These are phyloP conservation scores for Tolypocladium album DNA, from an alignment of 2,329 filamentous ascomycete genomes.

Conservation along the genomic window DNA sequence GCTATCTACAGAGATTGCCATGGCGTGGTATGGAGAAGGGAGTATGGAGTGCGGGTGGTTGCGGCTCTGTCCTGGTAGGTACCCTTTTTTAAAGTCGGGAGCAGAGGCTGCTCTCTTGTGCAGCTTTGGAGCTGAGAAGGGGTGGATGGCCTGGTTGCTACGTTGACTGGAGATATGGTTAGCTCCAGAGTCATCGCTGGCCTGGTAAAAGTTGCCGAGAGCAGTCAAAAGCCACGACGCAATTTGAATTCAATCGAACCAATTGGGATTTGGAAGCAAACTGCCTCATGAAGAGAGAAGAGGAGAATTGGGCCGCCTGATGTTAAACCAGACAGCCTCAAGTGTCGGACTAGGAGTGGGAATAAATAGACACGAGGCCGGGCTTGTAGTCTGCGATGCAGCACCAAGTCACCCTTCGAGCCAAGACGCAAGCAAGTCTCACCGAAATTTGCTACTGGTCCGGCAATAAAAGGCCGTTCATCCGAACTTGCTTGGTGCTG, in stretches of 20 bases:
- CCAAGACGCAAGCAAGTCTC: not conserved
- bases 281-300: not conserved
- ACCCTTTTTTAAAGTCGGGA: slow-evolving; percentile 27
- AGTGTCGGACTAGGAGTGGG: not conserved
- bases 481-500: not conserved
- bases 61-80: not conserved
- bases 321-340: not conserved
- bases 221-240: not conserved
- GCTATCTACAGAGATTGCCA: slow-evolving; percentile 2
- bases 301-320: slow-evolving; percentile 1
- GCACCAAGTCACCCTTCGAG: not conserved
- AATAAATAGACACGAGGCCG: not conserved
- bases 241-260: not conserved
- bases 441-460: not conserved
- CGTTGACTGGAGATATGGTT: slow-evolving; percentile 9
- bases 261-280: not conserved
- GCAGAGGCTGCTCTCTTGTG: slow-evolving; percentile 42
- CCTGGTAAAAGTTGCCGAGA: not conserved
- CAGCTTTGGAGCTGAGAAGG: slow-evolving; percentile 14
- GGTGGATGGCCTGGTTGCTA: not conserved
- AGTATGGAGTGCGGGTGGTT: slow-evolving; percentile 7
- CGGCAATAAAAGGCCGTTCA: not conserved
- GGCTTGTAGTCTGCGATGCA: not conserved
- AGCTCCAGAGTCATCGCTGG: not conserved
- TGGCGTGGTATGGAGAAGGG: slow-evolving; percentile 6